A percentile compares a stretch with the other conserved stretches of the same genome.
phyloP scores from a whole-genome alignment of 2,329 filamentous ascomycete species.

The Cladosporium sp. region DNA sequence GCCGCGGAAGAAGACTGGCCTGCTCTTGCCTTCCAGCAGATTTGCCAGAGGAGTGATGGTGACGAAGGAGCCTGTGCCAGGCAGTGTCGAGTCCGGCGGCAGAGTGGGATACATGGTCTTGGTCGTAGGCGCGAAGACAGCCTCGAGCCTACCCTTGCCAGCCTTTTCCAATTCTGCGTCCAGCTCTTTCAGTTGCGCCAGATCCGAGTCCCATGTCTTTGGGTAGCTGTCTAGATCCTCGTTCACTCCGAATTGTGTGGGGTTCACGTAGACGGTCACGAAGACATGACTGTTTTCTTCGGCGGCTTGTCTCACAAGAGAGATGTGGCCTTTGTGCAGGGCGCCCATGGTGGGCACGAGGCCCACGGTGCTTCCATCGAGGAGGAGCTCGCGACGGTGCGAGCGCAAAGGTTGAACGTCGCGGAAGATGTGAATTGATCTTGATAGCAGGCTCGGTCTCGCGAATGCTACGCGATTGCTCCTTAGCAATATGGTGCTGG shows the following conservation, averaged over 20 bases:
- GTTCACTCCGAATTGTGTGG: slow-evolving; percentile 86
- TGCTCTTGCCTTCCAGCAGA: slow-evolving; percentile 77
- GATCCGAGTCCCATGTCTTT: slow-evolving; percentile 80
- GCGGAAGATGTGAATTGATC: slow-evolving; percentile 70
- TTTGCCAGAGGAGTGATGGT: slow-evolving; percentile 82
- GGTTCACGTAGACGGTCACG: slow-evolving; percentile 93
- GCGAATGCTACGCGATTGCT: neutral
- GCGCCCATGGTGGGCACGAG: slow-evolving; percentile 98
- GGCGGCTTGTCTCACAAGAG: slow-evolving; percentile 80
- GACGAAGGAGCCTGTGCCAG: slow-evolving; percentile 84
- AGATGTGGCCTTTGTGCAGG: slow-evolving; percentile 86
- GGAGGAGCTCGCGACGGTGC: slow-evolving; percentile 66
- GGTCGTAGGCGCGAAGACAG: slow-evolving; percentile 83
- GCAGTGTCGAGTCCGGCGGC: slow-evolving; percentile 68
- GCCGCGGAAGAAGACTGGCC: slow-evolving; percentile 94
- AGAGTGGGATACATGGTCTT: slow-evolving; percentile 85
- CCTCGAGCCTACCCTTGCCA: slow-evolving; percentile 59
- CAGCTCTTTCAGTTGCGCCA: slow-evolving; percentile 64
- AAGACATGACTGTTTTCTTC: slow-evolving; percentile 82
- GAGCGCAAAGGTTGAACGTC: slow-evolving; percentile 69
- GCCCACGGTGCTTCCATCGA: slow-evolving; percentile 71
- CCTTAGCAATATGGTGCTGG: neutral
- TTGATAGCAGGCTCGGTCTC: neutral
- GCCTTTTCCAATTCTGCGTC: slow-evolving; percentile 67
- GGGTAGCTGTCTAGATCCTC: slow-evolving; percentile 91